A percentile compares a stretch with the other conserved stretches of the same genome.
Conservation (phyloP, 1,284 basidiomycete genomes). For the Omphalotus olearius region DNA sequence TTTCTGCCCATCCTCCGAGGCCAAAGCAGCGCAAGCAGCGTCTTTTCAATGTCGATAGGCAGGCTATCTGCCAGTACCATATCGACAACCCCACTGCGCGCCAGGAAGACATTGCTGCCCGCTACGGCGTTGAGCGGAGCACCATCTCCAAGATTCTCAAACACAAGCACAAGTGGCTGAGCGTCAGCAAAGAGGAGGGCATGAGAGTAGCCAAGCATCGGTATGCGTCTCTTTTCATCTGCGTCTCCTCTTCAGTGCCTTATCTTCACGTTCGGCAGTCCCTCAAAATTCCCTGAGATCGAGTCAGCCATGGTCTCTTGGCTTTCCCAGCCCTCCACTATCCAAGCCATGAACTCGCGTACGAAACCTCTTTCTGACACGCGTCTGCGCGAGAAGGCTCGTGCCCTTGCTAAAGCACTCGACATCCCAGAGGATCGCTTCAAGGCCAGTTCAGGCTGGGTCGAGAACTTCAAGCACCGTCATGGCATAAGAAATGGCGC, state of each 20-base stretch:
- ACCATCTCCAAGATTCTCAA: slow-evolving; percentile 94
- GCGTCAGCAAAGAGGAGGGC: slow-evolving; percentile 54
- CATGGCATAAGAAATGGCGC: slow-evolving; percentile 66
- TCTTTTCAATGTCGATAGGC: slow-evolving; percentile 70
- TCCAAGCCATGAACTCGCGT: neutral
- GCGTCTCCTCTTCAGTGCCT: slow-evolving; percentile 13
- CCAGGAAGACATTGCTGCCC: slow-evolving; percentile 78
- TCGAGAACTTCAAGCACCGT: slow-evolving; percentile 88
- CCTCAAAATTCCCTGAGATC: slow-evolving; percentile 8
- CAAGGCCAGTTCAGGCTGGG: slow-evolving; percentile 88
- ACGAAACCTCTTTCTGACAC: slow-evolving; percentile 58
- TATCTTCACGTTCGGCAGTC: slow-evolving; percentile 9
- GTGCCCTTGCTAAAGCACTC: slow-evolving; percentile 57
- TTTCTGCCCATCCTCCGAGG: slow-evolving; percentile 22
- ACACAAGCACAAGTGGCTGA: slow-evolving; percentile 78
- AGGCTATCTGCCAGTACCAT: slow-evolving; percentile 72
- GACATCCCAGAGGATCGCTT: slow-evolving; percentile 68
- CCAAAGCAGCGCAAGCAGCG: slow-evolving; percentile 66
- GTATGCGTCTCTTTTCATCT: slow-evolving; percentile 31
- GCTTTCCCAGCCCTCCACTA: neutral
- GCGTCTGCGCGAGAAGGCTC: slow-evolving; percentile 68
- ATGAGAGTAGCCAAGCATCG: slow-evolving; percentile 61
- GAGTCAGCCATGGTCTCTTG: slow-evolving; percentile 7
- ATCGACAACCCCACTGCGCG: slow-evolving; percentile 58
- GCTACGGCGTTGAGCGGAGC: slow-evolving; percentile 81